phyloP scores from a whole-genome alignment of 495 filamentous ascomycete genomes.

The Lophium mytilinum region DNA sequence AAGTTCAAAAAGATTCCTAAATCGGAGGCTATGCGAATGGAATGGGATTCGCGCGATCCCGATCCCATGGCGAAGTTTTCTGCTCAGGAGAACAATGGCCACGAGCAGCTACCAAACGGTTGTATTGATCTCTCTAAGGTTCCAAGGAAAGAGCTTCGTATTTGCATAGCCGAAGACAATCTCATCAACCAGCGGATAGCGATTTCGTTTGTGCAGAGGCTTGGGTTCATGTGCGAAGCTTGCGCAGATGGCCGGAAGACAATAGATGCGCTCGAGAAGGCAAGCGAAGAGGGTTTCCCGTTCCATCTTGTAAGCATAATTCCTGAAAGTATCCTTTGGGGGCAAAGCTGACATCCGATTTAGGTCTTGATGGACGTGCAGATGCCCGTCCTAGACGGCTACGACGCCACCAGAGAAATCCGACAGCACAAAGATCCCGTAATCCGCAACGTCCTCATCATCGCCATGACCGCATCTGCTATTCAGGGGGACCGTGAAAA shows the following conservation, averaged over 20 bases:
- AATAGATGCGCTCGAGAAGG: slow-evolving; percentile 72
- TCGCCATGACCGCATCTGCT: slow-evolving; percentile 88
- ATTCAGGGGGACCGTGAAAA: slow-evolving; percentile 90
- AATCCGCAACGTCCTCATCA: slow-evolving; percentile 71
- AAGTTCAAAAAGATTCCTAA: slow-evolving; percentile 64
- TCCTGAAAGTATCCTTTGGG: not conserved
- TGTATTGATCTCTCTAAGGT: slow-evolving; percentile 55
- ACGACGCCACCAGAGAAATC: slow-evolving; percentile 77
- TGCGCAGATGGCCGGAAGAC: slow-evolving; percentile 80
- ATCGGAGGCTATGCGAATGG: slow-evolving; percentile 13
- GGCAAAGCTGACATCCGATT: not conserved
- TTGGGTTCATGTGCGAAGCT: slow-evolving; percentile 75
- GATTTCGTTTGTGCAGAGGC: slow-evolving; percentile 74
- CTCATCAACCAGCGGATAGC: slow-evolving; percentile 81
- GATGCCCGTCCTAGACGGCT: slow-evolving; percentile 92
- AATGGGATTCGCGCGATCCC: slow-evolving; percentile 32
- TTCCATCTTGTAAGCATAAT: slow-evolving; percentile 55
- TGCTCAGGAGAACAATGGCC: slow-evolving; percentile 33
- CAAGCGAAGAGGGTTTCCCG: slow-evolving; percentile 57
- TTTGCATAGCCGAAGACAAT: slow-evolving; percentile 90
- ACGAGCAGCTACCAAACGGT: slow-evolving; percentile 4
- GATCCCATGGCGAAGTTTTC: slow-evolving; percentile 51
- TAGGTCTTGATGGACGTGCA: slow-evolving; percentile 77
- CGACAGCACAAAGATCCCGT: slow-evolving; percentile 63
- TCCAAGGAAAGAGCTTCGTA: slow-evolving; percentile 66